Evolutionary conservation across 257 asterid species (phyloP), one percentile per base, ranked within the genome.

Genomic region (Linaria vulgaris): DNA sequence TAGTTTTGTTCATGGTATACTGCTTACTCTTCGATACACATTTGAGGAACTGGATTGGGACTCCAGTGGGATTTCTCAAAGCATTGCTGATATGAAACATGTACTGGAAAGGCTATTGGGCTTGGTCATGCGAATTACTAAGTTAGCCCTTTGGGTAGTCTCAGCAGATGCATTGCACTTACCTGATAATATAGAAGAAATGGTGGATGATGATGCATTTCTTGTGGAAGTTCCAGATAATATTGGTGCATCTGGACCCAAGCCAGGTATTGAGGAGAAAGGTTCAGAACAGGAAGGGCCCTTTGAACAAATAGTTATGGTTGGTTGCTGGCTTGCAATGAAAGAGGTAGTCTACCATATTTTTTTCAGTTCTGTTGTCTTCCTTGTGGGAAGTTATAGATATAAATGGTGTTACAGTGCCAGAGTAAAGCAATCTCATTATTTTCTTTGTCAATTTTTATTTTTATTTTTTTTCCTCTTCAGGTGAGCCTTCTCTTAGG

Each of bases 311-410:
- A 81, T 84, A 59, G 91, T 92, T 58, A 87, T 92, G 99, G 97
- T 92, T 79, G 96, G 99, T 73, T 89, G 97, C 81, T 92, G 99
- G 99, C 97, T 92, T 74, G 97, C 97, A 38, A 92, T 92, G 99
- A 92, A 92, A 83, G 99, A 92, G 97, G 99, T 89, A 75, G 11
- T 38, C 56, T 19, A 49, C 69, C 56, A 25, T 69, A 58, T 38
- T 27, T n/a, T 50, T 53, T 54, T 61, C 43, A 48, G 12, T 57
- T 56, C 30, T 73, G 47, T 67, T 67, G 43, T 56, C 17, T 52
- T 6, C 45, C 20, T 66, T 5, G 22, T 13, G 55, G 30, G 11
- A 20, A 30, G 39, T 53, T 52, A 19, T 64, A 38, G 65, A 64
- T 24, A 54, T 59, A 68, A 57, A 52, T 72, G 76, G 48, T 47